phyloP scores from a whole-genome alignment of 345 rosid genomes.

The Linum usitatissimum region DNA sequence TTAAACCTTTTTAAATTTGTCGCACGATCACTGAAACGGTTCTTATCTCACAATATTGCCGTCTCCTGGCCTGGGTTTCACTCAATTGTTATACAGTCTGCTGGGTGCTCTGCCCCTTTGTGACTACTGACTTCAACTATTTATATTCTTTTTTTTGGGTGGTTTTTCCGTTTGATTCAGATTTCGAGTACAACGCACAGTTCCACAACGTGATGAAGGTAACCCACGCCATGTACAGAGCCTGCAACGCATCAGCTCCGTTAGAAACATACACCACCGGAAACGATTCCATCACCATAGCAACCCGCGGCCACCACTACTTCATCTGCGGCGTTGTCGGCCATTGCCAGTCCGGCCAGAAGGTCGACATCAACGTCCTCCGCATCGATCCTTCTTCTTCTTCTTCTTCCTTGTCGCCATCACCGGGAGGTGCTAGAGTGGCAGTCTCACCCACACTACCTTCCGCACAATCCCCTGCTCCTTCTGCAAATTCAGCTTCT shows the following conservation, averaged over 20 bases:
- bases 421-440: not conserved
- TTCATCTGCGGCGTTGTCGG: slow-evolving; percentile 89
- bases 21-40: too few species aligned
- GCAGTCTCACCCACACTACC: slow-evolving; percentile 25
- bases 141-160: not conserved
- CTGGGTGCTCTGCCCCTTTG: too few species aligned
- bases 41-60: too few species aligned
- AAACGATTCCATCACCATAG: slow-evolving; percentile 70
- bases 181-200: slow-evolving; percentile 62
- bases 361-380: slow-evolving; percentile 72
- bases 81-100: too few species aligned
- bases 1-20: too few species aligned
- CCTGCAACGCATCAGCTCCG: slow-evolving; percentile 71
- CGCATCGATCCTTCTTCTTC: slow-evolving; percentile 22
- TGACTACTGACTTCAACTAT: too few species aligned
- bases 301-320: slow-evolving; percentile 69
- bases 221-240: slow-evolving; percentile 60
- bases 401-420: slow-evolving; percentile 23
- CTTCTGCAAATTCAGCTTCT: slow-evolving; percentile 34
- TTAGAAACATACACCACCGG: slow-evolving; percentile 75
- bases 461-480: slow-evolving; percentile 34
- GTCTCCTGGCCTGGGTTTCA: too few species aligned
- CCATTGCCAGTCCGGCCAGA: slow-evolving; percentile 83
- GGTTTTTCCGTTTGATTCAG: slow-evolving; percentile 20
- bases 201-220: slow-evolving; percentile 92